A percentile compares a stretch with the other conserved stretches of the same genome.
phyloP scores from a whole-genome alignment of 2,329 filamentous ascomycete species.

The Diplodia corticola region DNA sequence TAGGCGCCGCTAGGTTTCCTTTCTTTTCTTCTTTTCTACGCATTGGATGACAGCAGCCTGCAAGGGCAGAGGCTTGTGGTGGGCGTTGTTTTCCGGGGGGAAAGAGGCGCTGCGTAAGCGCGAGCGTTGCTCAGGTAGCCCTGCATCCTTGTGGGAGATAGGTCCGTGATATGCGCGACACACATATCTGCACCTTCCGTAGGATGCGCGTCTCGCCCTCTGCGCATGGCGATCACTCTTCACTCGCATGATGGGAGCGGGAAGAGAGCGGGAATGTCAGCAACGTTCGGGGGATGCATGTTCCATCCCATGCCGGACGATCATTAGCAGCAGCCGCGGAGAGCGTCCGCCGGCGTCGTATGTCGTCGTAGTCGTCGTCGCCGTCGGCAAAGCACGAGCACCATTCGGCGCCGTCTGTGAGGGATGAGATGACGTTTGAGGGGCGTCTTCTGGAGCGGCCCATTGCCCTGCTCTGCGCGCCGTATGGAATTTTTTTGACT shows the following conservation, averaged over 20 bases:
- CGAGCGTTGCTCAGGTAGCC: conserved; percentile 4
- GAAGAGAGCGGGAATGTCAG: not conserved
- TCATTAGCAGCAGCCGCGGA: too few relatives aligned
- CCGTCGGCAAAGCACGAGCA: too few relatives aligned
- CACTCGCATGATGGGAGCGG: not conserved
- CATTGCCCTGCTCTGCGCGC: not conserved
- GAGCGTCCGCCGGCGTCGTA: too few relatives aligned
- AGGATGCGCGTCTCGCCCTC: not conserved
- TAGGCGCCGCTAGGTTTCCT: not conserved
- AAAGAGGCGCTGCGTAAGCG: not conserved
- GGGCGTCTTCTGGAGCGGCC: not conserved
- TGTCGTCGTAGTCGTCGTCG: too few relatives aligned
- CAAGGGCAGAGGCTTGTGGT: not conserved
- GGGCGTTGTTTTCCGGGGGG: not conserved
- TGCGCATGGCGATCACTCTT: not conserved
- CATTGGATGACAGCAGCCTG: not conserved
- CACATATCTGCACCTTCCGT: not conserved
- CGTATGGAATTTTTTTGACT: not conserved
- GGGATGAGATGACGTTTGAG: not conserved
- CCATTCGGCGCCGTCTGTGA: not conserved
- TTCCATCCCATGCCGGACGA: too few relatives aligned
- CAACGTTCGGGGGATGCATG: too few relatives aligned
- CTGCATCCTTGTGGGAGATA: not conserved
- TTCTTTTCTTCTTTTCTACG: not conserved
- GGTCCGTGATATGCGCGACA: conserved; percentile 16